These are phyloP conservation scores for Nematodospora anomalae DNA, from an alignment of 1,139 yeast genomes.

Conservation along the genomic window DNA sequence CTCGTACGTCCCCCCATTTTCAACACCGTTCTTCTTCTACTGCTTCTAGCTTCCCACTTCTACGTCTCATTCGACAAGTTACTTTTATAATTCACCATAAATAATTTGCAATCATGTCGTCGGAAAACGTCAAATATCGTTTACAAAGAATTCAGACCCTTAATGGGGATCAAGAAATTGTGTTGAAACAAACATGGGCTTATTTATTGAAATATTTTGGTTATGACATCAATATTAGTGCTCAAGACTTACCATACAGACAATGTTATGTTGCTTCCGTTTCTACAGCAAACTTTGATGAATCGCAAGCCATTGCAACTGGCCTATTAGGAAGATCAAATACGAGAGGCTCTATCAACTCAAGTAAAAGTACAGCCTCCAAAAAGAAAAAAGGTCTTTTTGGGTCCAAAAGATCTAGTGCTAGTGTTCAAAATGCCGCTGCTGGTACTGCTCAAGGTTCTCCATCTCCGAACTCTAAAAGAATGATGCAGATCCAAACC, in stretches of 20 bases:
- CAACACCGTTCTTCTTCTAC: too few species aligned
- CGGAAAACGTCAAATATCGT: constrained; percentile 21
- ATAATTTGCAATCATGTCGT: constrained; percentile 13
- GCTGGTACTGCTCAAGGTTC: constrained; percentile 14
- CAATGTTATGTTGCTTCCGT: constrained; percentile 40
- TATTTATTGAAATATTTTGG: constrained; percentile 39
- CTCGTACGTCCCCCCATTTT: too few species aligned
- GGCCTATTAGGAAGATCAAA: constrained; percentile 28
- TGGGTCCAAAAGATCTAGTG: constrained; percentile 16
- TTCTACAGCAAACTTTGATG: constrained; percentile 21
- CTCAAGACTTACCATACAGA: constrained; percentile 31
- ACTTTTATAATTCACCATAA: background rate
- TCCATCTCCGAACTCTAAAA: constrained; percentile 22
- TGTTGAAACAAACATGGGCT: constrained; percentile 46
- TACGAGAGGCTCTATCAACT: constrained; percentile 30
- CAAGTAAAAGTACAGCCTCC: constrained; percentile 22
- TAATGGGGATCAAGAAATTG: constrained; percentile 41
- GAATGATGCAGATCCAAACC: constrained; percentile 34
- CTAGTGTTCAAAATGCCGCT: constrained; percentile 13
- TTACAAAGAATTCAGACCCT: constrained; percentile 46
- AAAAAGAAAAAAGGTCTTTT: constrained; percentile 25
- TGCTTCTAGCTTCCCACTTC: too few species aligned
- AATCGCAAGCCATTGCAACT: constrained; percentile 18
- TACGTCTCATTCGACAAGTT: too few species aligned
- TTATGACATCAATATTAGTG: constrained; percentile 32